Percentiles rank a stretch among this genome's conserved stretches.
Conservation (phyloP, 257 asterid species). For the Jacaranda mimosifolia region DNA sequence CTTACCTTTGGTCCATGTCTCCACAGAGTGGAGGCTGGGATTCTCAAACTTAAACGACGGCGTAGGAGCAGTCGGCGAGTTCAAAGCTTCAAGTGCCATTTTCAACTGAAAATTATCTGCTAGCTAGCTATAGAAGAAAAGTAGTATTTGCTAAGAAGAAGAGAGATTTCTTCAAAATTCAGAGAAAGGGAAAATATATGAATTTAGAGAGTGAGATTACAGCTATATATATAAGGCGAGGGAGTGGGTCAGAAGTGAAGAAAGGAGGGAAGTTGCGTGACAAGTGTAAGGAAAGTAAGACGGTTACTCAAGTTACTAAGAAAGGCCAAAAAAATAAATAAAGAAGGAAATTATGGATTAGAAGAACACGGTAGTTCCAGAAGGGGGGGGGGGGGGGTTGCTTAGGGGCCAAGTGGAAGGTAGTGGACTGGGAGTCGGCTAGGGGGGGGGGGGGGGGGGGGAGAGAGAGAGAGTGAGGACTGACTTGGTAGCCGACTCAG, state of each 20-base stretch:
- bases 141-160: no score
- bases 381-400: neutral
- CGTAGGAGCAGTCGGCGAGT: constrained; percentile 44
- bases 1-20: constrained; percentile 55
- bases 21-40: neutral
- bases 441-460: constrained; percentile 21
- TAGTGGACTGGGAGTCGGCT: constrained; percentile 33
- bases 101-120: no score
- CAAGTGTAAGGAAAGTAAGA: constrained; percentile 54
- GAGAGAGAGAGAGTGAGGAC: neutral
- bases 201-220: constrained; percentile 32
- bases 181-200: constrained; percentile 8
- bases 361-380: constrained; percentile 31
- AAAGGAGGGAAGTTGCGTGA: constrained; percentile 65
- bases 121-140: no score
- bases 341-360: neutral
- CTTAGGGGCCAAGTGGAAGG: constrained; percentile 44
- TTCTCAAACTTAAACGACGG: constrained; percentile 43
- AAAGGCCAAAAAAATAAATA: neutral
- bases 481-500: constrained; percentile 38
- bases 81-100: constrained; percentile 61
- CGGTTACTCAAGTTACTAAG: constrained; percentile 37
- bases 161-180: neutral
- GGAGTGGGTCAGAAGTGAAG: neutral
- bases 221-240: constrained; percentile 27